These are phyloP conservation scores for Cucurbita argyrosperma DNA, from an alignment of 306 rosid genomes.

Conservation along the genomic window DNA sequence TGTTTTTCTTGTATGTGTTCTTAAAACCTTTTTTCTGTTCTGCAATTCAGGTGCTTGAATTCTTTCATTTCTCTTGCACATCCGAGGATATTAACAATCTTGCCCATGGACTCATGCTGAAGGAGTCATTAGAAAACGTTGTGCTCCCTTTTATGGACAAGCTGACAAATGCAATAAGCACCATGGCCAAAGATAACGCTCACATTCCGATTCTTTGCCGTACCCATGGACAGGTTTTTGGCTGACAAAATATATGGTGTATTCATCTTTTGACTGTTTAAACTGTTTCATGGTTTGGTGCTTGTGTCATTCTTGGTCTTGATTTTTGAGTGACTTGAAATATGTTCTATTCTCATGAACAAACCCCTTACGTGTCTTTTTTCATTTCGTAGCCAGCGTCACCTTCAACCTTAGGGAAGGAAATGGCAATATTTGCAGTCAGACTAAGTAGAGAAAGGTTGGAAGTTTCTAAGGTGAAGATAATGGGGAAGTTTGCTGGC, in stretches of 20 bases:
- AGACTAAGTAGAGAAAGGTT: constrained; percentile 63
- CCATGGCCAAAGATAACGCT: constrained; percentile 54
- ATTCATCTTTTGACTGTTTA: background rate
- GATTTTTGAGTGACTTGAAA: background rate
- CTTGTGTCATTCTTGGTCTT: background rate
- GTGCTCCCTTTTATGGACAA: constrained; percentile 58
- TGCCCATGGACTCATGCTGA: constrained; percentile 82
- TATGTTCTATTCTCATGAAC: background rate
- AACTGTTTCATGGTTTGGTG: background rate
- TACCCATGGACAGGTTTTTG: constrained; percentile 77
- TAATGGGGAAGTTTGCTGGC: constrained; percentile 88
- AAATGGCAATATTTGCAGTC: constrained; percentile 79
- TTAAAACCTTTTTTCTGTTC: background rate
- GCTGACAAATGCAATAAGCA: constrained; percentile 39
- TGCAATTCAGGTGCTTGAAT: constrained; percentile 57
- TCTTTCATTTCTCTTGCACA: constrained; percentile 84
- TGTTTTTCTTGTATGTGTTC: background rate
- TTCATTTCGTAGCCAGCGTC: constrained; percentile 58
- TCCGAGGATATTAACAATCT: constrained; percentile 88
- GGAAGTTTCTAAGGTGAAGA: constrained; percentile 44
- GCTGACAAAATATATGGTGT: constrained; percentile 1
- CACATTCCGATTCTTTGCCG: constrained; percentile 71
- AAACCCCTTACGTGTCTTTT: background rate
- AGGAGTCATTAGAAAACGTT: constrained; percentile 42
- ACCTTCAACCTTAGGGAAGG: constrained; percentile 91